Evolutionary conservation across 83 land plant species (phyloP).

Genomic region (Picea mariana): DNA sequence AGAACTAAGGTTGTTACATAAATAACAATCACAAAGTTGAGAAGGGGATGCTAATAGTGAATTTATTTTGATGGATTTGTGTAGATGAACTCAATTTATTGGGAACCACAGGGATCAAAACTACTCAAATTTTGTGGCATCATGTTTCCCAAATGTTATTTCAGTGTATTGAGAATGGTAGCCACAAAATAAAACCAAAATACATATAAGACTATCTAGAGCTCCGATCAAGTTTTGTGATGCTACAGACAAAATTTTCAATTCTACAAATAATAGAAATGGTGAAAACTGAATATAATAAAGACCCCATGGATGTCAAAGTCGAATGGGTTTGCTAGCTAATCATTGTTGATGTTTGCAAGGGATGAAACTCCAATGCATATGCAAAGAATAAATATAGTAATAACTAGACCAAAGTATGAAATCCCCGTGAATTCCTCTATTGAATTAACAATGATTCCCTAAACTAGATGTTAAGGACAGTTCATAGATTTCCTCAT

Average conservation of each 20-base stretch:
- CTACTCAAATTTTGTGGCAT: not conserved
- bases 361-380: not conserved
- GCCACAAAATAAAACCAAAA: not conserved
- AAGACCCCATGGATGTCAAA: not conserved
- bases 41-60: not conserved
- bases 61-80: not conserved
- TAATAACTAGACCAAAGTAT: too few relatives aligned
- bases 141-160: not conserved
- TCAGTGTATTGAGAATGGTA: not conserved
- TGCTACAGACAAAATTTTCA: not conserved
- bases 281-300: not conserved
- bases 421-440: too few relatives aligned
- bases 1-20: not conserved
- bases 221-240: not conserved
- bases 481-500: too few relatives aligned
- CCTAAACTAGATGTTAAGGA: too few relatives aligned
- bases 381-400: too few relatives aligned
- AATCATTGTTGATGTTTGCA: not conserved
- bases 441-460: too few relatives aligned
- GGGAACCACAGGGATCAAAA: not conserved
- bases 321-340: not conserved
- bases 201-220: not conserved
- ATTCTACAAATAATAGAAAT: too few relatives aligned
- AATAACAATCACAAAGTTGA: not conserved
- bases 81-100: not conserved